Evolutionary conservation across 108 stramenopile species (phyloP), one percentile per base, ranked within the genome.

Genomic region (Fragilaria crotonensis): DNA sequence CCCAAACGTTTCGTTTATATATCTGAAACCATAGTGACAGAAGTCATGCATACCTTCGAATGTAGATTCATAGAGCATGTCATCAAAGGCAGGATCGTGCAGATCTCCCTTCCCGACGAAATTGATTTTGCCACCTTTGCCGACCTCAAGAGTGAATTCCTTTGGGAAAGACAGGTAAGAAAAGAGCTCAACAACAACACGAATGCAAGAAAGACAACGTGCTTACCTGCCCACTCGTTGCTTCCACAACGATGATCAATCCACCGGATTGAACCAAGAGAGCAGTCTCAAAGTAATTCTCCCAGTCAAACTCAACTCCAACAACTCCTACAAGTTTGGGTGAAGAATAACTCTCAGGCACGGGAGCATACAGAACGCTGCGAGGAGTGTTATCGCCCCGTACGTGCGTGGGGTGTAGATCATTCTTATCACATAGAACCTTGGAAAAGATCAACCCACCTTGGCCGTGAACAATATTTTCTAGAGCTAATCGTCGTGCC

Each of bases 71-170:
- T 3, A 1, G 18, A 26, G 2, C 20, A 56, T 33, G 14, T 31
- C 11, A 3, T 63, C 64, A 32, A 33, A 65, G 18, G 25, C 27
- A 30, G 20, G 48, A 44, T 65, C 57, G 33, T 65, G 64, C 5
- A 49, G n/a, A 32, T 65, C 64, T 25, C 64, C 64, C 19, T 29
- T 23, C 5, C 64, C 64, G 1, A 48, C 14, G 14, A 65, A 59
- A 2, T 11, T 23, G 11, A 48, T 64, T 23, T 63, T 57, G 21
- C 20, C 50, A 25, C 48, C 14, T 7, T 11, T 7, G 7, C 14
- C 36, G 14, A 41, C 14, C 14, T 41, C 11, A 41, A 41, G 14
- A 11, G 36, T 41, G 14, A 41, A 41, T 14, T 41, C 14, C 36
- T 41, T 41, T 41, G 36, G 14, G 14, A 41, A 11, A 41, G 14